phyloP scores from a whole-genome alignment of 176 grass and related monocot species.

The Olyra latifolia region DNA sequence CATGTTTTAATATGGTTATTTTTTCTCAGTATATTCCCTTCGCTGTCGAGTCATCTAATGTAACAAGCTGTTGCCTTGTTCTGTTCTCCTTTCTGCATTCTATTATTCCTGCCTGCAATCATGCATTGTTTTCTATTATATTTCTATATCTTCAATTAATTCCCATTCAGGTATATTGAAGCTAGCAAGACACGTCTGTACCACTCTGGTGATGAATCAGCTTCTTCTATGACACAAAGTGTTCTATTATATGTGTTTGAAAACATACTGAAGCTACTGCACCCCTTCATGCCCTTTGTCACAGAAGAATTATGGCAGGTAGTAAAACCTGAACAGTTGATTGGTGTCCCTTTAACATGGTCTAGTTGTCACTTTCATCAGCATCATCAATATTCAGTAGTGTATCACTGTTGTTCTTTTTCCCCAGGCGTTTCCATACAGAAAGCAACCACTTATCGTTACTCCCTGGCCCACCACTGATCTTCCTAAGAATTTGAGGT shows the following conservation, averaged over 20 bases:
- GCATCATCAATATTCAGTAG: slow-evolving; percentile 13
- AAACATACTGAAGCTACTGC: slow-evolving; percentile 90
- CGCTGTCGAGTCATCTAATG: background rate
- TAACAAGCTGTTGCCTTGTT: slow-evolving; percentile 15
- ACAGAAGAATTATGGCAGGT: slow-evolving; percentile 99
- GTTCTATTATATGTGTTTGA: slow-evolving; percentile 96
- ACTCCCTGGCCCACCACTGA: slow-evolving; percentile 65
- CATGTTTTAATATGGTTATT: background rate
- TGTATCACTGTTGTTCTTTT: slow-evolving; percentile 29
- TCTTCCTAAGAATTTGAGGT: slow-evolving; percentile 75
- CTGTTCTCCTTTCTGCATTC: background rate
- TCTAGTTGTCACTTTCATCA: slow-evolving; percentile 2
- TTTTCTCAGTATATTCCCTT: background rate
- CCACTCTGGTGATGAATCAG: slow-evolving; percentile 62
- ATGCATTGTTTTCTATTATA: slow-evolving; percentile 5
- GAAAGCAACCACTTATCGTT: slow-evolving; percentile 82
- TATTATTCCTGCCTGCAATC: background rate
- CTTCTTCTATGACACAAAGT: slow-evolving; percentile 56
- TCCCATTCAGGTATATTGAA: slow-evolving; percentile 86
- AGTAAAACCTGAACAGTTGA: slow-evolving; percentile 24
- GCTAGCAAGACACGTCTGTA: slow-evolving; percentile 95
- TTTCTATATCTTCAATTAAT: slow-evolving; percentile 6
- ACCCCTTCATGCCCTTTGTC: slow-evolving; percentile 98
- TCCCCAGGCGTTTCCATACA: slow-evolving; percentile 79
- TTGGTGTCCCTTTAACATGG: background rate